Conservation (phyloP, 1,139 yeast genomes). For the Diutina catenulata region DNA sequence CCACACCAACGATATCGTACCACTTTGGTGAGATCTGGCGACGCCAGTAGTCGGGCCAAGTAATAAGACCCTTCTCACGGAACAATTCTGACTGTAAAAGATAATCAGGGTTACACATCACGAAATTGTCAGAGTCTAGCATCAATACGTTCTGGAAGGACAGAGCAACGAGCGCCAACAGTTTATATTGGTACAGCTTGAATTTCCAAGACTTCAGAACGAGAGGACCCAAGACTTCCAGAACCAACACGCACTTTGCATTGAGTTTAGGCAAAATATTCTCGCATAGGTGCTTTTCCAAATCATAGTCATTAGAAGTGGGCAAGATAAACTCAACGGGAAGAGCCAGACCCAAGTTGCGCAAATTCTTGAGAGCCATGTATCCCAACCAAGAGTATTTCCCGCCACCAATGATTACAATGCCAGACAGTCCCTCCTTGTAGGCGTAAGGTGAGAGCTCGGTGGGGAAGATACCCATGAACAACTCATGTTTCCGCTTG, state of each 20-base stretch:
- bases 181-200: slow-evolving; percentile 71
- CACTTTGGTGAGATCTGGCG: slow-evolving; percentile 59
- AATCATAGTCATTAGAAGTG: slow-evolving; percentile 55
- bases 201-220: slow-evolving; percentile 31
- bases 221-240: slow-evolving; percentile 29
- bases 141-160: slow-evolving; percentile 69
- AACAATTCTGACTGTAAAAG: slow-evolving; percentile 47
- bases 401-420: slow-evolving; percentile 79
- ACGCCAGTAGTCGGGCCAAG: slow-evolving; percentile 83
- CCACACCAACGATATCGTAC: slow-evolving; percentile 51
- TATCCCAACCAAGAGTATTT: slow-evolving; percentile 63
- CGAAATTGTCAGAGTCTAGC: slow-evolving; percentile 68
- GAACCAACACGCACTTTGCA: slow-evolving; percentile 58
- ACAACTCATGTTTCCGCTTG: no score
- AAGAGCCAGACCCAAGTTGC: slow-evolving; percentile 49
- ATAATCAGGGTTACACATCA: slow-evolving; percentile 43
- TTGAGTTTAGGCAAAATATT: slow-evolving; percentile 51
- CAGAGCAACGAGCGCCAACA: slow-evolving; percentile 61
- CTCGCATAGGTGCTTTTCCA: slow-evolving; percentile 54
- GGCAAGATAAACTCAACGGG: slow-evolving; percentile 78
- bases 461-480: no score
- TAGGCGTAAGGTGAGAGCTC: no score
- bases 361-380: slow-evolving; percentile 49
- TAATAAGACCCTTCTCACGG: slow-evolving; percentile 42
- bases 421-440: no score